Evolutionary conservation across 2,329 filamentous ascomycete genomes (phyloP).

Genomic region (Alternaria sp.): DNA sequence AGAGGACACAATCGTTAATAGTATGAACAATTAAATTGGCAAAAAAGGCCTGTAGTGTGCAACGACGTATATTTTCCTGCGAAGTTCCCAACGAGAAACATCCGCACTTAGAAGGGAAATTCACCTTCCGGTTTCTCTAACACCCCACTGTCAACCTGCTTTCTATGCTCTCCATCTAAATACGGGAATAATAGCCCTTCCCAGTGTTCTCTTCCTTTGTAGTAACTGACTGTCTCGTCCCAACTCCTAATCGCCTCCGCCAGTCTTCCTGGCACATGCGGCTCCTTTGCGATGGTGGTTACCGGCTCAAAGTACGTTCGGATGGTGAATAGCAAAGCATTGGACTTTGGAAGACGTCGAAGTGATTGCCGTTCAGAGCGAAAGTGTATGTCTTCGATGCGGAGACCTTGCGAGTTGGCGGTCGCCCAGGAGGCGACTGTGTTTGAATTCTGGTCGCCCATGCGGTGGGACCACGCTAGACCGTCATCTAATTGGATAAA

Average conservation of each 20-base stretch:
- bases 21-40: too few species aligned
- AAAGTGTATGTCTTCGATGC: conserved; percentile 9
- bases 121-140: neutral
- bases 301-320: conserved; percentile 10
- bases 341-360: conserved; percentile 5
- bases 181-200: conserved; percentile 1
- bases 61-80: neutral
- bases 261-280: conserved; percentile 9
- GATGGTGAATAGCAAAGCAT: conserved; percentile 6
- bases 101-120: neutral
- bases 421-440: conserved; percentile 8
- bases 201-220: conserved; percentile 7
- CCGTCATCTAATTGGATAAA: conserved; percentile 11
- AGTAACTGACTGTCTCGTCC: conserved; percentile 3
- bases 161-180: conserved; percentile 8
- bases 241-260: conserved; percentile 2
- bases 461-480: conserved; percentile 8
- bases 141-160: conserved; percentile 4
- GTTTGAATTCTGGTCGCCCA: conserved; percentile 8
- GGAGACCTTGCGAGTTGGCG: conserved; percentile 4
- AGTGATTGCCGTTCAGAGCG: conserved; percentile 5
- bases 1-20: neutral
- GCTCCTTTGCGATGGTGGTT: conserved; percentile 7
- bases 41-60: neutral
- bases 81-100: neutral